phyloP scores from a whole-genome alignment of 202 grass and related monocot genomes.

The Brachypodium distachyon region DNA sequence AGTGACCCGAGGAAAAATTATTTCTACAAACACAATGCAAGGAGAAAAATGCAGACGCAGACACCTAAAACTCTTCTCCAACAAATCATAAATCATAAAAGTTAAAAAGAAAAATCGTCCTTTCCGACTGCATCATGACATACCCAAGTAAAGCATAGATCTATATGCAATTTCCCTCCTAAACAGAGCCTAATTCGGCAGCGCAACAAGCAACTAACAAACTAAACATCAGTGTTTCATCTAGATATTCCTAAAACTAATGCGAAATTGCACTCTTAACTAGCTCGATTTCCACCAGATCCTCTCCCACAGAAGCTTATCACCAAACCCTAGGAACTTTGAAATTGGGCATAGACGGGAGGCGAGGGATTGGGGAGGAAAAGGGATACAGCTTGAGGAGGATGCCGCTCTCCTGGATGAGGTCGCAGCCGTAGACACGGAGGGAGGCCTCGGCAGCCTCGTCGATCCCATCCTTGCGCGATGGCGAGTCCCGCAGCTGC shows the following conservation, averaged over 20 bases:
- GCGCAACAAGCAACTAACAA: background rate
- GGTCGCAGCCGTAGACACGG: constrained; percentile 69
- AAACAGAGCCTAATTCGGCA: background rate
- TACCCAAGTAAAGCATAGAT: background rate
- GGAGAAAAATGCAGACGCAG: background rate
- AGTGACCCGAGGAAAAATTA: background rate
- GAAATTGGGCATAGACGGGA: background rate
- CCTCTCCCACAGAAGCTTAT: background rate
- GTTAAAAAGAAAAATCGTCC: background rate
- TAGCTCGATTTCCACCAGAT: background rate
- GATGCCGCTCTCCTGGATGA: constrained; percentile 91
- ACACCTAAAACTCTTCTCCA: background rate
- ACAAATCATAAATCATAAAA: background rate
- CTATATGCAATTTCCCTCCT: background rate
- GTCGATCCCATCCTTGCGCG: constrained; percentile 82
- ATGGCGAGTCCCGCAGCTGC: constrained; percentile 70
- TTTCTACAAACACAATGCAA: background rate
- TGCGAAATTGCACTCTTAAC: background rate
- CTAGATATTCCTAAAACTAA: background rate
- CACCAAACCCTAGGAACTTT: constrained; percentile 10
- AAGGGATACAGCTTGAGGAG: constrained; percentile 80
- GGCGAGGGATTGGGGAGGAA: background rate
- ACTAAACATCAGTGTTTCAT: background rate
- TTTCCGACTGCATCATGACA: background rate
- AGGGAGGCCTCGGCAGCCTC: constrained; percentile 65